Evolutionary conservation across 208 protist species (phyloP).

Genomic region (Tritrichomonas foetus): DNA sequence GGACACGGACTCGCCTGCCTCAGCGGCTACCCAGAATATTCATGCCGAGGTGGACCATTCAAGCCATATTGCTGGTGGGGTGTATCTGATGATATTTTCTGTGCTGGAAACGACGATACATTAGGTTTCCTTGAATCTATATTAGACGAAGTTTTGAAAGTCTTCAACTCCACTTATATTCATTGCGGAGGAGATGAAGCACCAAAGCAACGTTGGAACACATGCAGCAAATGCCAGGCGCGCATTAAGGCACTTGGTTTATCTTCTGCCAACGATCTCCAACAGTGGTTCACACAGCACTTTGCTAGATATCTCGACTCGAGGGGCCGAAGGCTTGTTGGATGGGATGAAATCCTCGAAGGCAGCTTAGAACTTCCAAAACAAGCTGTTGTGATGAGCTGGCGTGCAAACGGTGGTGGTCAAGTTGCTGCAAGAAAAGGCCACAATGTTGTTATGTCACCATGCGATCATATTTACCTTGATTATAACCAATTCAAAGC

Average conservation of each 20-base stretch:
- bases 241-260: not conserved
- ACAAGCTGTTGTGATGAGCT: not conserved
- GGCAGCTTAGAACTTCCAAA: not conserved
- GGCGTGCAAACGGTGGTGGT: not conserved
- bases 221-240: not conserved
- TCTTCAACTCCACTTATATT: not conserved
- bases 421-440: not conserved
- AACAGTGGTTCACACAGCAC: too few species aligned
- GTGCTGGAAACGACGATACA: not conserved
- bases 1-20: not conserved
- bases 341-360: slow-evolving; percentile 24
- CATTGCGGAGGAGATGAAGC: slow-evolving; percentile 23
- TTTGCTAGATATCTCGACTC: not conserved
- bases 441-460: not conserved
- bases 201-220: not conserved
- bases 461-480: not conserved
- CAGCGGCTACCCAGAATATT: not conserved
- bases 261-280: too few species aligned
- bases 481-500: not conserved
- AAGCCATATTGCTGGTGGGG: not conserved
- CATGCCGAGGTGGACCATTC: not conserved
- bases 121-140: not conserved
- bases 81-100: not conserved
- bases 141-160: not conserved
- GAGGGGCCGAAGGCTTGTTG: not conserved